Conservation (phyloP, 1,139 yeast species). For the Lizanozyma gosingica region DNA sequence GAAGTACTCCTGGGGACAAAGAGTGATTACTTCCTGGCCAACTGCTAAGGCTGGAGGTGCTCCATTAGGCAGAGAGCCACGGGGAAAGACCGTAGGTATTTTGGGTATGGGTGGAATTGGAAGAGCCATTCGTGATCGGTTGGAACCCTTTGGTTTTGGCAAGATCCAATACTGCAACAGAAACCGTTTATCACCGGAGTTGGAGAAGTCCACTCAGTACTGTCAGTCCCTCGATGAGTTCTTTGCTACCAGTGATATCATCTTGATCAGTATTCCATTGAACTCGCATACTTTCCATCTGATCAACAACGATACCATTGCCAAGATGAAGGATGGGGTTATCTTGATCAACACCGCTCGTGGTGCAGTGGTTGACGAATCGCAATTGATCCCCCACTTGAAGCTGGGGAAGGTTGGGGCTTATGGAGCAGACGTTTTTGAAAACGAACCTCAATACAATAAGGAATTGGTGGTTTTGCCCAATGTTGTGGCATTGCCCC, state of each 20-base stretch:
- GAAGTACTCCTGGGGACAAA: constrained; percentile 34
- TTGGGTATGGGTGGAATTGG: constrained; percentile 79
- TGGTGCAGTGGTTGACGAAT: constrained; percentile 67
- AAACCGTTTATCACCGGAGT: constrained; percentile 38
- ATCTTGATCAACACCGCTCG: constrained; percentile 63
- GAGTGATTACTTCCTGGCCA: constrained; percentile 3
- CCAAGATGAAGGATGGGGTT: constrained; percentile 57
- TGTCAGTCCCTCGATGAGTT: constrained; percentile 47
- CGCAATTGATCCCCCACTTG: constrained; percentile 50
- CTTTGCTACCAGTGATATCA: constrained; percentile 43
- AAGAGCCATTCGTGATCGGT: constrained; percentile 52
- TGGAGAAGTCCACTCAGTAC: constrained; percentile 49
- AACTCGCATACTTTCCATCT: constrained; percentile 50
- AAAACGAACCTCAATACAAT: constrained; percentile 67
- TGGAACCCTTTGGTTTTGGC: constrained; percentile 56
- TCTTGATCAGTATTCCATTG: constrained; percentile 58
- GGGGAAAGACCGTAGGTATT: constrained; percentile 53
- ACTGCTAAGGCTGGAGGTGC: constrained; percentile 8
- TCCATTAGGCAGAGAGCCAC: constrained; percentile 42
- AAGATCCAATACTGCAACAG: constrained; percentile 57
- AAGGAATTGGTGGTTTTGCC: constrained; percentile 46
- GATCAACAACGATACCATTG: constrained; percentile 41
- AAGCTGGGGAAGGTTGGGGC: constrained; percentile 63
- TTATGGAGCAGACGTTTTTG: constrained; percentile 80
- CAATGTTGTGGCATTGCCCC: constrained; percentile 63